These are phyloP conservation scores for Saccharomycopsis sp. DNA, from an alignment of 805 yeast species.

Conservation along the genomic window DNA sequence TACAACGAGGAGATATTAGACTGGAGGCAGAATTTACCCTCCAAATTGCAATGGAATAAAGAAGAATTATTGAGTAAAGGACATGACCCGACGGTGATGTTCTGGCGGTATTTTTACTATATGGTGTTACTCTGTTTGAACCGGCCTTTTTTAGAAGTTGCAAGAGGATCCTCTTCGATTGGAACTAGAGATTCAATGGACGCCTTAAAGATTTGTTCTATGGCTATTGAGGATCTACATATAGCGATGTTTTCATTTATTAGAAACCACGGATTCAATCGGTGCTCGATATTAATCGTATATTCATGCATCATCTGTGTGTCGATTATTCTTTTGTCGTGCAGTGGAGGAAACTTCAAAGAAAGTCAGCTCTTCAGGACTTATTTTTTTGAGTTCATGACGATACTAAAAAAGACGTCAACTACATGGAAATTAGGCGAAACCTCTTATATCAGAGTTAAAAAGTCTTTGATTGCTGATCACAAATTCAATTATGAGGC, in stretches of 20 bases:
- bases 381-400: slow-evolving; percentile 35
- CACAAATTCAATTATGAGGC: slow-evolving; percentile 1
- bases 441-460: slow-evolving; percentile 37
- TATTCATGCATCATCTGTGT: slow-evolving; percentile 42
- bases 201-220: slow-evolving; percentile 27
- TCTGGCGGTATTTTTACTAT: slow-evolving; percentile 52
- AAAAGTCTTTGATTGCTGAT: slow-evolving; percentile 22
- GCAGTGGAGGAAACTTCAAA: slow-evolving; percentile 3
- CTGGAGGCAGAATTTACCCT: slow-evolving; percentile 47
- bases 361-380: slow-evolving; percentile 20
- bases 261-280: slow-evolving; percentile 30
- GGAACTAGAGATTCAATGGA: slow-evolving; percentile 5
- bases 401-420: slow-evolving; percentile 36
- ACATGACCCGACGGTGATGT: slow-evolving; percentile 47
- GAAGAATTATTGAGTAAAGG: slow-evolving; percentile 35
- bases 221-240: slow-evolving; percentile 38
- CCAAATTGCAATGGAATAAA: slow-evolving; percentile 44
- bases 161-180: slow-evolving; percentile 1
- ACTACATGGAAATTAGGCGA: slow-evolving; percentile 43
- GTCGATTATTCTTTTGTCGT: slow-evolving; percentile 35
- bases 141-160: slow-evolving; percentile 9
- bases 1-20: slow-evolving; percentile 44
- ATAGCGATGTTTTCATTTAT: slow-evolving; percentile 34
- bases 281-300: slow-evolving; percentile 35
- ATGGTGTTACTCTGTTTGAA: slow-evolving; percentile 41